A percentile compares a stretch with the other conserved stretches of the same genome.
Evolutionary conservation across 805 yeast species (phyloP).

Genomic region (Yarrowia sp.): DNA sequence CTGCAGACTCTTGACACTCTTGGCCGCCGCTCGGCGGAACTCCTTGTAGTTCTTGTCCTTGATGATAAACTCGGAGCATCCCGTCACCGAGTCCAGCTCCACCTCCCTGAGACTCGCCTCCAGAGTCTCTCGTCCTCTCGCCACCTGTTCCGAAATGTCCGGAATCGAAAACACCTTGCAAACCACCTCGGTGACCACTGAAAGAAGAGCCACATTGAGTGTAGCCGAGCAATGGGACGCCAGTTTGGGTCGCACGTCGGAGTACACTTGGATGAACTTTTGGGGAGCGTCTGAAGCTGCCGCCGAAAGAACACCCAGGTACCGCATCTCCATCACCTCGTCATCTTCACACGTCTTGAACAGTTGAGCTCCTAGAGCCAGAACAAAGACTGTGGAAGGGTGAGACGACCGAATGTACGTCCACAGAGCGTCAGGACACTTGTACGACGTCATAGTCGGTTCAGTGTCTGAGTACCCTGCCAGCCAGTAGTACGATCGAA

Average conservation of each 20-base stretch:
- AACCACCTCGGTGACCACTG: slow-evolving; percentile 19
- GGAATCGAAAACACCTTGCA: slow-evolving; percentile 15
- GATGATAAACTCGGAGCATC: background rate
- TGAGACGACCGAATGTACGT: slow-evolving; percentile 31
- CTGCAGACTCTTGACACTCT: background rate
- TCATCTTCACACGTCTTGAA: slow-evolving; percentile 30
- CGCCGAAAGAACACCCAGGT: slow-evolving; percentile 30
- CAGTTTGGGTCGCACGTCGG: slow-evolving; percentile 10
- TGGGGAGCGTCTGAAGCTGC: slow-evolving; percentile 22
- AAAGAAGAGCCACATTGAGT: slow-evolving; percentile 4
- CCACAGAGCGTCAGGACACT: slow-evolving; percentile 31
- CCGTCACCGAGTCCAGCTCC: background rate
- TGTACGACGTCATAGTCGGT: slow-evolving; percentile 16
- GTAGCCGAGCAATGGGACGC: slow-evolving; percentile 19
- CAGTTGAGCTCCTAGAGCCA: slow-evolving; percentile 34
- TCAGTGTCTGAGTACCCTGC: slow-evolving; percentile 35
- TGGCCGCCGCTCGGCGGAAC: background rate
- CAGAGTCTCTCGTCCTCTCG: slow-evolving; percentile 5
- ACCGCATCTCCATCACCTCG: slow-evolving; percentile 32
- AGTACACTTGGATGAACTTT: slow-evolving; percentile 22
- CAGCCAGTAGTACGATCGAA: slow-evolving; percentile 34
- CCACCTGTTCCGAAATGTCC: slow-evolving; percentile 7
- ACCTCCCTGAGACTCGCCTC: background rate
- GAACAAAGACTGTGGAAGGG: slow-evolving; percentile 30
- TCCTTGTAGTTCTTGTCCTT: background rate